phyloP scores from a whole-genome alignment of 257 asterid species.

The Fraxinus quadrangulata region DNA sequence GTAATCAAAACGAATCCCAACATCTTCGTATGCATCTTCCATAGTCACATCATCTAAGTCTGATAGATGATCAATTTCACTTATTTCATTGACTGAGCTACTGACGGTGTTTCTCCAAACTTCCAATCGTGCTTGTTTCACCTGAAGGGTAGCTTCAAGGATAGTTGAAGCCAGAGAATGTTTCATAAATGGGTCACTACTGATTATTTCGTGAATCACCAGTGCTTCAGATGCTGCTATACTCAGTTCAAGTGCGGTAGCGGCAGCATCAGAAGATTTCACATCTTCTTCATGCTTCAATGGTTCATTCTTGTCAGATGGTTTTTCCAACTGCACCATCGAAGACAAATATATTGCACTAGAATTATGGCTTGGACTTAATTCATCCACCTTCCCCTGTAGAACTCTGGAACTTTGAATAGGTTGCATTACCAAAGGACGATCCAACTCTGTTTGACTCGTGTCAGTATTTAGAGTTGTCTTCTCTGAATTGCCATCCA shows the following conservation, averaged over 20 bases:
- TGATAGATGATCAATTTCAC: conserved; percentile 49
- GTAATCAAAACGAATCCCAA: conserved; percentile 42
- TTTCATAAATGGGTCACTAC: conserved; percentile 37
- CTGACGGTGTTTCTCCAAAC: conserved; percentile 36
- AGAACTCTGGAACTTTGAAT: conserved; percentile 34
- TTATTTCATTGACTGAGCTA: conserved; percentile 24
- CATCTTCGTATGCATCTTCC: conserved; percentile 74
- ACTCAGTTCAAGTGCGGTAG: conserved; percentile 60
- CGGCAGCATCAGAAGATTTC: conserved; percentile 40
- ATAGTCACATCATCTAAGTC: conserved; percentile 64
- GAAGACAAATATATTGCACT: conserved; percentile 30
- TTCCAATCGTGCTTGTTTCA: conserved; percentile 73
- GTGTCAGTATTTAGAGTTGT: conserved; percentile 34
- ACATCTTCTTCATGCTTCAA: conserved; percentile 37
- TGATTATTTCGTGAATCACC: conserved; percentile 60
- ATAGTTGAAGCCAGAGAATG: conserved; percentile 54
- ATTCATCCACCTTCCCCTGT: conserved; percentile 32
- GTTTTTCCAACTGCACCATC: conserved; percentile 30
- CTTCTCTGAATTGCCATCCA: conserved; percentile 44
- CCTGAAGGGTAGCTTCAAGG: conserved; percentile 77
- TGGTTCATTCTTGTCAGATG: conserved; percentile 30
- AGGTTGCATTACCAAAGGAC: conserved; percentile 29
- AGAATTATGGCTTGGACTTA: conserved; percentile 23
- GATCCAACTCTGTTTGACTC: conserved; percentile 35
- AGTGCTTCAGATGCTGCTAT: conserved; percentile 88